phyloP scores from a whole-genome alignment of 1,139 yeast genomes.

The Yamadazyma dendronema region DNA sequence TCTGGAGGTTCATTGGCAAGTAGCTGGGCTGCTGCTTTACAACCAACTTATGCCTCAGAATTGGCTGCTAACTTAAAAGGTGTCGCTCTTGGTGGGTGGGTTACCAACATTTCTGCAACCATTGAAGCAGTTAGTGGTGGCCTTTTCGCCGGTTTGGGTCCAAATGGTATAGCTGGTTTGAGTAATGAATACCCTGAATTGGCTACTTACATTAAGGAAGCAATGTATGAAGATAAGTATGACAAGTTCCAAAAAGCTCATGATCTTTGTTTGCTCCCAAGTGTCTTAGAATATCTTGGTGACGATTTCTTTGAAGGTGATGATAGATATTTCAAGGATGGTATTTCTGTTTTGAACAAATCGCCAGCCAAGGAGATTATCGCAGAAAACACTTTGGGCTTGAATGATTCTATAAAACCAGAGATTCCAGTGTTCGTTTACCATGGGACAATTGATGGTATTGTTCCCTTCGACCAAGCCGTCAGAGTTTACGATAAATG shows the following conservation, averaged over 20 bases:
- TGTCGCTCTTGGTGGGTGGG: slow-evolving; percentile 36
- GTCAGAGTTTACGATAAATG: slow-evolving; percentile 27
- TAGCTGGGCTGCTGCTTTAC: slow-evolving; percentile 34
- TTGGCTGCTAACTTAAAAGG: slow-evolving; percentile 24
- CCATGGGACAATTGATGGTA: slow-evolving; percentile 29
- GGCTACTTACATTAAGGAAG: slow-evolving; percentile 8
- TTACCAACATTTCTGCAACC: slow-evolving; percentile 26
- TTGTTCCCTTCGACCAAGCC: slow-evolving; percentile 27
- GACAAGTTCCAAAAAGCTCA: slow-evolving; percentile 16
- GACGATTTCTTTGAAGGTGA: slow-evolving; percentile 17
- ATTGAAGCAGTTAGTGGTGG: slow-evolving; percentile 24
- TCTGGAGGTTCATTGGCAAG: slow-evolving; percentile 37
- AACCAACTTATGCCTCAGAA: slow-evolving; percentile 32
- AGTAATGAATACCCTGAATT: slow-evolving; percentile 26
- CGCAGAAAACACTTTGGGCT: slow-evolving; percentile 22
- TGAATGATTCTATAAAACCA: slow-evolving; percentile 20
- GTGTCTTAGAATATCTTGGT: slow-evolving; percentile 14
- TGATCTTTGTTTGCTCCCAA: slow-evolving; percentile 15
- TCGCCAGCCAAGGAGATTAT: slow-evolving; percentile 16
- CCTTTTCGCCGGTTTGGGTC: slow-evolving; percentile 27
- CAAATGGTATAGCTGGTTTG: slow-evolving; percentile 29
- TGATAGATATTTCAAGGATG: slow-evolving; percentile 17
- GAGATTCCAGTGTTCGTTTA: slow-evolving; percentile 33
- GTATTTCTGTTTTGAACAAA: slow-evolving; percentile 16
- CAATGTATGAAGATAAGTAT: slow-evolving; percentile 14